phyloP scores from a whole-genome alignment of 2,329 filamentous ascomycete species.

The Diaporthe destruens region DNA sequence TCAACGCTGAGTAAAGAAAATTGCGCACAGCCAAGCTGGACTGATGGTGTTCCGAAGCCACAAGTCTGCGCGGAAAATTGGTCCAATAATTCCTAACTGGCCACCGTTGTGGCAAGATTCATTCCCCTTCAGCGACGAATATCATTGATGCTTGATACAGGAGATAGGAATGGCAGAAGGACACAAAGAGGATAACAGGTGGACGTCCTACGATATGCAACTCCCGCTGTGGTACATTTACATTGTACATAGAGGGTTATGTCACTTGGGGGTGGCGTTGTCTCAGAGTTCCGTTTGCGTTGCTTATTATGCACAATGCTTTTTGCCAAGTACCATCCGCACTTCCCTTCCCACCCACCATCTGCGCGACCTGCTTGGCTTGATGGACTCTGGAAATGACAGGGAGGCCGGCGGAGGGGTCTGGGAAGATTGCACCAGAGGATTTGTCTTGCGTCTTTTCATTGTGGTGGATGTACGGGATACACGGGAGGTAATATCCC shows the following conservation, averaged over 20 bases:
- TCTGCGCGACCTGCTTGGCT: neutral
- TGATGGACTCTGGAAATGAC: neutral
- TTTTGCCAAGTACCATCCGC: conserved; percentile 1
- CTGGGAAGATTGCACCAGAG: conserved; percentile 32
- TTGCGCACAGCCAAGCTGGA: neutral
- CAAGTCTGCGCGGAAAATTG: neutral
- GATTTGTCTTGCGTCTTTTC: neutral
- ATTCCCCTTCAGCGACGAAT: neutral
- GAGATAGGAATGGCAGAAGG: neutral
- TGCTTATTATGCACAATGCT: neutral
- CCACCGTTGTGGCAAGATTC: neutral
- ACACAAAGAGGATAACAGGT: neutral
- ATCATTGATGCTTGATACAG: neutral
- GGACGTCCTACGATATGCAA: neutral
- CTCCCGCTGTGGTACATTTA: neutral
- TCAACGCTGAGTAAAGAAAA: neutral
- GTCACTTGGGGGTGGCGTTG: neutral
- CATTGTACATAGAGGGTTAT: conserved; percentile 23
- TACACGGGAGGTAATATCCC: conserved; percentile 20
- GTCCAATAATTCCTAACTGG: neutral
- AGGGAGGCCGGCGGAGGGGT: conserved; percentile 24
- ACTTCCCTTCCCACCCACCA: conserved; percentile 8
- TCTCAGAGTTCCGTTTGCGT: neutral
- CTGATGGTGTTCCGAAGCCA: neutral
- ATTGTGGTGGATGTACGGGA: conserved; percentile 16